A percentile compares a stretch with the other conserved stretches of the same genome.
Conservation (phyloP, 1,139 yeast genomes). For the Magnusiomyces paraingens region DNA sequence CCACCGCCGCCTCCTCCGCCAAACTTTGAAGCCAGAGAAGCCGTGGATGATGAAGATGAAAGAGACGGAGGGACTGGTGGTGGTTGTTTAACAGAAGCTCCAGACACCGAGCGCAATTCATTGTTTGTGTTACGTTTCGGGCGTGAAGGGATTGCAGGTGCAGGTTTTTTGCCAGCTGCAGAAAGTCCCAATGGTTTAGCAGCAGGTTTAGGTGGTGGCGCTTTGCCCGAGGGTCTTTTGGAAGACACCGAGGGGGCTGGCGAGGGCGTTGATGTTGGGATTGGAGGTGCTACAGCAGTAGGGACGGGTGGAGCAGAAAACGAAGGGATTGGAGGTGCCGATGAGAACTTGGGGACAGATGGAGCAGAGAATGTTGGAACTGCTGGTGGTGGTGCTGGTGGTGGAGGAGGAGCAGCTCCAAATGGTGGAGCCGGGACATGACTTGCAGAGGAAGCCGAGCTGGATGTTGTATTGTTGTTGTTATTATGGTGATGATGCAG, state of each 20-base stretch:
- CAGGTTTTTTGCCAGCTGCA: conserved; percentile 11
- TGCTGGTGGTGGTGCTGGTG: neutral
- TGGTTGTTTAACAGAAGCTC: neutral
- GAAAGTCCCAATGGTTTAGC: conserved; percentile 1
- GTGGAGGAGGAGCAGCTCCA: neutral
- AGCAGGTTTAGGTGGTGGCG: conserved; percentile 14
- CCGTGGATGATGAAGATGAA: neutral
- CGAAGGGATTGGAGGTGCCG: conserved; percentile 4
- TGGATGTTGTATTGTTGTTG: no score
- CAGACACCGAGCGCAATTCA: neutral
- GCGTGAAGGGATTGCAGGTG: conserved; percentile 14
- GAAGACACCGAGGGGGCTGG: conserved; percentile 29
- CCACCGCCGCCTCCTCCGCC: no score
- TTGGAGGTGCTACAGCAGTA: conserved; percentile 14
- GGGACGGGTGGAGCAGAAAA: conserved; percentile 30
- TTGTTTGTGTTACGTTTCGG: neutral
- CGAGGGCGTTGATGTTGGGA: conserved; percentile 19
- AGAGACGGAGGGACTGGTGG: neutral
- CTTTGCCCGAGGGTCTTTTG: conserved; percentile 23
- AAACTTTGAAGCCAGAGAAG: neutral
- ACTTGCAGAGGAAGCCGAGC: no score
- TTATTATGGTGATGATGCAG: no score
- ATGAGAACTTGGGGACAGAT: neutral
- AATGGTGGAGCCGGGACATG: no score
- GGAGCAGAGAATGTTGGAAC: conserved; percentile 1